Evolutionary conservation across 257 asterid species (phyloP).

Genomic region (Solanum phureja): DNA sequence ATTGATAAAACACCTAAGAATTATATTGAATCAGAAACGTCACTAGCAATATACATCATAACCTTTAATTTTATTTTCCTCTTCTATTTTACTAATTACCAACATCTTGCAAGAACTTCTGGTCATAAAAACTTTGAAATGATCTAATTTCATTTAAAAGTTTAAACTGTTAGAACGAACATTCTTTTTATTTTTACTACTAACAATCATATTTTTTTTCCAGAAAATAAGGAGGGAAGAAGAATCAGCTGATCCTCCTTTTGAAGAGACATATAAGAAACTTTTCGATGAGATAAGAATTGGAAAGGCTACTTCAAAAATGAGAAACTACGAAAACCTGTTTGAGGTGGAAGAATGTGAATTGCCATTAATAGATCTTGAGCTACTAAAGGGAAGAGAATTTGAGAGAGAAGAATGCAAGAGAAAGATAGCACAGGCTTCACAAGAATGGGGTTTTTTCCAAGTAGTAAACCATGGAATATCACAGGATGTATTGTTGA

Average conservation of each 20-base stretch:
- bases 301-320: neutral
- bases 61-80: neutral
- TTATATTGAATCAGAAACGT: neutral
- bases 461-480: constrained; percentile 76
- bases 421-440: constrained; percentile 49
- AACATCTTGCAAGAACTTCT: no score
- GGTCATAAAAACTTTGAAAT: no score
- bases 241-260: constrained; percentile 69
- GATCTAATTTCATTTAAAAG: no score
- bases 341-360: constrained; percentile 41
- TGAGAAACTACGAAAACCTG: neutral
- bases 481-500: constrained; percentile 28
- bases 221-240: constrained; percentile 32
- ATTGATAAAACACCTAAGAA: neutral
- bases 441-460: constrained; percentile 81
- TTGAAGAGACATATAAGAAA: constrained; percentile 41
- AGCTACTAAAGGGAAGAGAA: constrained; percentile 27
- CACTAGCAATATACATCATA: neutral
- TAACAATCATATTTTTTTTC: neutral
- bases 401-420: constrained; percentile 44
- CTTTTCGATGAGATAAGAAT: constrained; percentile 9
- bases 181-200: neutral
- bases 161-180: no score
- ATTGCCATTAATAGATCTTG: constrained; percentile 68
- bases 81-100: neutral